Evolutionary conservation across 805 yeast genomes (phyloP).

Genomic region (Candida manassasensis): DNA sequence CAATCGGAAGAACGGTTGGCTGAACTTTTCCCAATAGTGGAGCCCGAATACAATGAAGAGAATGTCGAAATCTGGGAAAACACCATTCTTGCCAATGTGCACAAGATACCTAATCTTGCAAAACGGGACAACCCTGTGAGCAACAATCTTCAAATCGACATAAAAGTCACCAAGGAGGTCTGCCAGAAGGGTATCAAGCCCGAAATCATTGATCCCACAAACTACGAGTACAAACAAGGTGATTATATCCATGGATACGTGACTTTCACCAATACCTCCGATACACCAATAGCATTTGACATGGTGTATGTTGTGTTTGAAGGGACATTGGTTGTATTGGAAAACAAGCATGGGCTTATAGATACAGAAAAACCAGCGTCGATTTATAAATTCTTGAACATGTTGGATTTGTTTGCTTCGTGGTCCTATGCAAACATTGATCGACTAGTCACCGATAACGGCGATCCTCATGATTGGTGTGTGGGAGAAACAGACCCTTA

Average conservation of each 20-base stretch:
- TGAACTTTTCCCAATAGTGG: constrained; percentile 15
- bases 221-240: constrained; percentile 34
- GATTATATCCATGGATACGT: constrained; percentile 42
- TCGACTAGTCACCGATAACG: constrained; percentile 33
- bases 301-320: constrained; percentile 43
- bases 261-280: constrained; percentile 28
- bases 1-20: constrained; percentile 12
- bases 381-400: constrained; percentile 37
- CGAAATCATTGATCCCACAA: constrained; percentile 26
- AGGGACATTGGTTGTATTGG: constrained; percentile 27
- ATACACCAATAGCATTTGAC: constrained; percentile 34
- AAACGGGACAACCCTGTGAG: constrained; percentile 26
- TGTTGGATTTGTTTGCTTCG: constrained; percentile 41
- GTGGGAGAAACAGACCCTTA: constrained; percentile 40
- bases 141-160: constrained; percentile 26
- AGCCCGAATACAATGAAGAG: constrained; percentile 17
- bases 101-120: constrained; percentile 31
- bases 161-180: constrained; percentile 33
- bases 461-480: constrained; percentile 43
- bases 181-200: constrained; percentile 39
- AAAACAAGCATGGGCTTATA: constrained; percentile 20
- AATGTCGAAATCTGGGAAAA: constrained; percentile 34
- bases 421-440: constrained; percentile 43
- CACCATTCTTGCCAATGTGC: constrained; percentile 40
- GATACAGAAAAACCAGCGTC: constrained; percentile 22